A percentile compares a stretch with the other conserved stretches of the same genome.
Conservation (phyloP, 495 filamentous ascomycete species). For the Penicillium tannophilum region DNA sequence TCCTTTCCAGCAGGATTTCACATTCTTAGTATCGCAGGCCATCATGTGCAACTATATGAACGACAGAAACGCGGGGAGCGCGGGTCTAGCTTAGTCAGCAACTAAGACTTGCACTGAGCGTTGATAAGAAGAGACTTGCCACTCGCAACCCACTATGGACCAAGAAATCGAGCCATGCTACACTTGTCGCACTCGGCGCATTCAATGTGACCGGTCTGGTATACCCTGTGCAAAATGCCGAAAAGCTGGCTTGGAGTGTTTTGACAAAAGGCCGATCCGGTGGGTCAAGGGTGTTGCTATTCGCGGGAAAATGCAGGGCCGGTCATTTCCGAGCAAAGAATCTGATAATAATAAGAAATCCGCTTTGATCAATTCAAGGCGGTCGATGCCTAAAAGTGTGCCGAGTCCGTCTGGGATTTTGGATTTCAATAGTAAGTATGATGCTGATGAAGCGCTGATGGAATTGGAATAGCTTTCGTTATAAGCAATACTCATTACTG, state of each 20-base stretch:
- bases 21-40: too few species aligned
- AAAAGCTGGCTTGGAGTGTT: slow-evolving; percentile 53
- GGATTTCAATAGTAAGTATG: slow-evolving; percentile 2
- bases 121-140: neutral
- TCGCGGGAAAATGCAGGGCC: slow-evolving; percentile 42
- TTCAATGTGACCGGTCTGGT: slow-evolving; percentile 52
- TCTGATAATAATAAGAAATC: neutral
- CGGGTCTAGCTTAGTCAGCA: neutral
- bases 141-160: slow-evolving; percentile 14
- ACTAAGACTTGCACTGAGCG: neutral
- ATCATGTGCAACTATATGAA: too few species aligned
- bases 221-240: slow-evolving; percentile 38
- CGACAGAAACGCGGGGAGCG: neutral
- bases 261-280: slow-evolving; percentile 52
- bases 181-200: slow-evolving; percentile 55
- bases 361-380: neutral
- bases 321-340: slow-evolving; percentile 16
- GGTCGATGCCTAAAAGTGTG: neutral
- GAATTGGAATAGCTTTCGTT: neutral
- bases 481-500: neutral
- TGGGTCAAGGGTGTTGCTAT: slow-evolving; percentile 47
- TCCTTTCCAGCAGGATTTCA: too few species aligned
- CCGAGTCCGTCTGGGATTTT: neutral
- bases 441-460: neutral
- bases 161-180: slow-evolving; percentile 36